Base-by-base conservation (phyloP, 2,329 filamentous ascomycete species). In the Aspergillus sp. region DNA sequence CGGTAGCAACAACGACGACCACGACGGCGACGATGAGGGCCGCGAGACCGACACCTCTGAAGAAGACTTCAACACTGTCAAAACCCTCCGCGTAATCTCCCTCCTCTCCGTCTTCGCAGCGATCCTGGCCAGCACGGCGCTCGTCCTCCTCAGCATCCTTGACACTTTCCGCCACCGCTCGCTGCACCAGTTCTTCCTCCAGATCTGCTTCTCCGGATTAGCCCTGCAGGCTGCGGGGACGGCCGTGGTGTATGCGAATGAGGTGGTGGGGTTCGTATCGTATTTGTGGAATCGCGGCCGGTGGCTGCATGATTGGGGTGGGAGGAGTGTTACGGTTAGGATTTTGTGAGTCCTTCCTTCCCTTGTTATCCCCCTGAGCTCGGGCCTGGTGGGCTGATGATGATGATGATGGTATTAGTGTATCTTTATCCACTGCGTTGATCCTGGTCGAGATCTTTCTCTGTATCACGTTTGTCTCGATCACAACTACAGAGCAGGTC, bases 131-230 rank as follows among this genome's bases (percentile, higher is more conserved):
- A 49, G 51, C 42, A 46, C 42, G 4, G 44, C 52, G 5, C 49
- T 57, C 32, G 52, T 53, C 32, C 33, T 57, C 1, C 48, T 57
- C 33, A 46, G 46, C n/a, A 45, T 57, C 32, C 53, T 57, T 51
- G 54, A 57, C 34, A 57, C 55, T 7, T 55, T 57, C 41, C 55
- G 52, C 5, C 56, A 56, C 38, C 52, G 52, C 26, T 33, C 30
- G n/a, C 42, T 44, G 29, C 55, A 57, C 36, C 46, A 53, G 12
- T 28, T 57, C 30, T 52, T 56, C 43, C 48, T 56, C 27, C 52
- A 48, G 4, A 32, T 53, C 9, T 57, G 53, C 42, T 57, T 57
- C 29, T 49, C 52, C 1, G 52, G 52, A 0, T 29, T 57, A n/a
- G 53, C 55, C 1, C 27, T 57, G n/a, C 52, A 56, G 34, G 51